Percentiles rank a stretch among this genome's conserved stretches.
phyloP scores from a whole-genome alignment of 1,139 yeast genomes.

The Suhomyces taliae region DNA sequence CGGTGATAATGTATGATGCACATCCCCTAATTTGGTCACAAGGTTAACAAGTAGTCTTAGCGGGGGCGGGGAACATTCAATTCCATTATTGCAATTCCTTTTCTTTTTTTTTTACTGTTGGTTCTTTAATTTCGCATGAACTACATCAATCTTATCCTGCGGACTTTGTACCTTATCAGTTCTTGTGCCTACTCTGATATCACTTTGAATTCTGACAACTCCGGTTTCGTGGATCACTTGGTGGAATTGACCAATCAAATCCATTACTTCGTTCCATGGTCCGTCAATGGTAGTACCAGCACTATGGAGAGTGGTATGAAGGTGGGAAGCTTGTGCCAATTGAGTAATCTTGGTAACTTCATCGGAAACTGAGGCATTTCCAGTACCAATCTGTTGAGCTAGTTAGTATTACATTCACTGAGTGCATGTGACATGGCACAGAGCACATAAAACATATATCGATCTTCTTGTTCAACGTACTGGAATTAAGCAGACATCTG shows the following conservation, averaged over 20 bases:
- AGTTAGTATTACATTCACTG: conserved; percentile 1
- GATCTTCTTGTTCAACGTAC: conserved; percentile 31
- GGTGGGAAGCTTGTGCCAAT: conserved; percentile 57
- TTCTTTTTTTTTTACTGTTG: background rate
- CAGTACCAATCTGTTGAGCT: conserved; percentile 67
- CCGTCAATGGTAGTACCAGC: conserved; percentile 93
- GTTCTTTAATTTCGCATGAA: conserved; percentile 47
- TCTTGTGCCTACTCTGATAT: conserved; percentile 82
- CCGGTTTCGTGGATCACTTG: conserved; percentile 67
- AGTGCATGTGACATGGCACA: background rate
- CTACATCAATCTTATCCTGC: conserved; percentile 63
- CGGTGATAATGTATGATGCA: too few species aligned
- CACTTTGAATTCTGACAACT: conserved; percentile 76
- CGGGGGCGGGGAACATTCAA: too few species aligned
- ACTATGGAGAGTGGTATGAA: conserved; percentile 73
- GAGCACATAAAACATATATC: too few species aligned
- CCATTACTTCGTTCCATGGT: conserved; percentile 87
- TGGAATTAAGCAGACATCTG: conserved; percentile 82
- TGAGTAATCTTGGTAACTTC: conserved; percentile 71
- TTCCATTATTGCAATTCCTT: background rate
- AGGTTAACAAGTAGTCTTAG: too few species aligned
- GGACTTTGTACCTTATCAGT: conserved; percentile 68
- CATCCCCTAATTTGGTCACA: too few species aligned
- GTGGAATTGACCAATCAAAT: conserved; percentile 76
- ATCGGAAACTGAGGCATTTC: conserved; percentile 73